phyloP scores from a whole-genome alignment of 2,329 filamentous ascomycete genomes.

The Colletotrichum sojae region DNA sequence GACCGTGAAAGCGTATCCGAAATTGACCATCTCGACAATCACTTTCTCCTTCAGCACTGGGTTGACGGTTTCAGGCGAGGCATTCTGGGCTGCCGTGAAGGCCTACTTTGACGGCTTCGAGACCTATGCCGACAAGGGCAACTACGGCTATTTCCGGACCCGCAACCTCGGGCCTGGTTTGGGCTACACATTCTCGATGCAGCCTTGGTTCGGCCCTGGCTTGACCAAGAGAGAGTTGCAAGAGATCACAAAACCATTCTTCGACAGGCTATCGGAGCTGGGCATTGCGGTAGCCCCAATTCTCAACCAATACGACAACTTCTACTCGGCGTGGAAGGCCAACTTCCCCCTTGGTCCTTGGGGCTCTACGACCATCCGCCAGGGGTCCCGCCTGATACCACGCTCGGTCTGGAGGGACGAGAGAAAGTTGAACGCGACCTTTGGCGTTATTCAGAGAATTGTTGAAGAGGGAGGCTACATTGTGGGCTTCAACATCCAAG shows the following conservation, averaged over 20 bases:
- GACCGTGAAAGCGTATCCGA: constrained; percentile 50
- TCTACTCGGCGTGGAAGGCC: constrained; percentile 12
- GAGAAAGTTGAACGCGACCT: constrained; percentile 48
- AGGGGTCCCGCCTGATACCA: constrained; percentile 41
- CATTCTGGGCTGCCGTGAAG: constrained; percentile 49
- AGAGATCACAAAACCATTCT: constrained; percentile 10
- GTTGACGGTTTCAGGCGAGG: constrained; percentile 45
- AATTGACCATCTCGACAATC: constrained; percentile 50
- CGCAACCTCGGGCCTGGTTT: neutral
- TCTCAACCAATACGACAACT: constrained; percentile 14
- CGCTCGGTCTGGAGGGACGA: constrained; percentile 38
- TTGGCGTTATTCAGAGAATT: constrained; percentile 45
- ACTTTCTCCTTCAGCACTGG: constrained; percentile 46
- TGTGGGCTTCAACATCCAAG: constrained; percentile 48
- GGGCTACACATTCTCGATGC: neutral
- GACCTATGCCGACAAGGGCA: constrained; percentile 51
- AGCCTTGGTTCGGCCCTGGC: constrained; percentile 19
- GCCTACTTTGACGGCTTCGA: constrained; percentile 50
- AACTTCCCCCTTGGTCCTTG: constrained; percentile 39
- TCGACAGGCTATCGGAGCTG: constrained; percentile 5
- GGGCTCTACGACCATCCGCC: constrained; percentile 19
- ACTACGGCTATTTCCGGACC: constrained; percentile 50
- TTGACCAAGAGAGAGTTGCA: constrained; percentile 13
- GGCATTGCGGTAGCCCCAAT: neutral
- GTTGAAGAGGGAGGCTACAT: constrained; percentile 45